These are phyloP conservation scores for Coccomyxa sp. DNA, from an alignment of 139 green algal species.

Conservation along the genomic window DNA sequence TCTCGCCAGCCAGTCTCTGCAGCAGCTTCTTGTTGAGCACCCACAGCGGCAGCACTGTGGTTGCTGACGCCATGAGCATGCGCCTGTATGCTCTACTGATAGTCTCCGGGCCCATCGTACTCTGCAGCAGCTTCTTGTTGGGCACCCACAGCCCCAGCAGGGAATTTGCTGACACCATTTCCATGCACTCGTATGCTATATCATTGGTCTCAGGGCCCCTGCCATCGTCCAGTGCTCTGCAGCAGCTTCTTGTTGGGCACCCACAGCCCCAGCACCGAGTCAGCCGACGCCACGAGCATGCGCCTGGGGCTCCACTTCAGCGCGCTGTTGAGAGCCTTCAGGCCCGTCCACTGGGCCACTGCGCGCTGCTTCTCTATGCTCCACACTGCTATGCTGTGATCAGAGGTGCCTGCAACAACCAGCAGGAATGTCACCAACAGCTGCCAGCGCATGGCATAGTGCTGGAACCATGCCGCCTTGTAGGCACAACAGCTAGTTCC, in stretches of 20 bases:
- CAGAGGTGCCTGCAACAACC: slow-evolving; percentile 52
- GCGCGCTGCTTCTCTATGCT: slow-evolving; percentile 39
- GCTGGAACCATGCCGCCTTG: too few species aligned
- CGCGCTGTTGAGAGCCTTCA: slow-evolving; percentile 61
- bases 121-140: slow-evolving; percentile 15
- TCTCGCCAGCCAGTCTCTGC: too few species aligned
- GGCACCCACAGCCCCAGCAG: slow-evolving; percentile 81
- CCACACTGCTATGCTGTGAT: slow-evolving; percentile 67
- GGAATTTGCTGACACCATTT: slow-evolving; percentile 70
- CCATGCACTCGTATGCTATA: slow-evolving; percentile 58
- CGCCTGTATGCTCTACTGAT: slow-evolving; percentile 56
- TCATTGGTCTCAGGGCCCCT: too few species aligned
- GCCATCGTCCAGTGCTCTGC: too few species aligned
- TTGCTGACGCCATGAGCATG: slow-evolving; percentile 74
- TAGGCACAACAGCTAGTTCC: too few species aligned
- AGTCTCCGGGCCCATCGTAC: slow-evolving; percentile 56
- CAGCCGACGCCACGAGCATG: slow-evolving; percentile 74
- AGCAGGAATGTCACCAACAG: background rate
- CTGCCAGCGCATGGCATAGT: background rate
- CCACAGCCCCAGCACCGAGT: slow-evolving; percentile 71
- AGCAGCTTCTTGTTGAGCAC: slow-evolving; percentile 46
- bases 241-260: slow-evolving; percentile 46
- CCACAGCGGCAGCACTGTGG: slow-evolving; percentile 71
- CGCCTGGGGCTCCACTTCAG: slow-evolving; percentile 68
- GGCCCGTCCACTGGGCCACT: slow-evolving; percentile 57